These are phyloP conservation scores for Trichosporon ovoides DNA, from an alignment of 1,284 basidiomycete species.

Conservation along the genomic window DNA sequence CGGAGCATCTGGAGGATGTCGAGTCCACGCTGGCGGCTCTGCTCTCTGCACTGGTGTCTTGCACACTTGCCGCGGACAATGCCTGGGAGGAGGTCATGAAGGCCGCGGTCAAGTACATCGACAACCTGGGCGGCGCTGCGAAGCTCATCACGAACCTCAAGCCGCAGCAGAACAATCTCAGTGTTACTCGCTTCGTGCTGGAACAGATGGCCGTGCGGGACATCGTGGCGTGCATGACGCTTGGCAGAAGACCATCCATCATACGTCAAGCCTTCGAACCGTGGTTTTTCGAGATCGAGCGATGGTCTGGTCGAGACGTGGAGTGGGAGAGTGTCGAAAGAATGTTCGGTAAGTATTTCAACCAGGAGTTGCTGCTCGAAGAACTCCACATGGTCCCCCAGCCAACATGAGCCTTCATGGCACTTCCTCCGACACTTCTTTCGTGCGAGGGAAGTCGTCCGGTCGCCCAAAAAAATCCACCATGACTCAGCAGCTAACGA, in stretches of 20 bases:
- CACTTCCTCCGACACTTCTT: too few species aligned
- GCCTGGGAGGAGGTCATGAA: conserved; percentile 43
- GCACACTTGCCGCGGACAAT: conserved; percentile 40
- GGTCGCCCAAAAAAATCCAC: too few species aligned
- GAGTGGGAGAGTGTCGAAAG: conserved; percentile 44
- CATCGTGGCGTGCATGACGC: conserved; percentile 44
- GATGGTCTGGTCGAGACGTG: conserved; percentile 30
- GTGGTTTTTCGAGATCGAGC: conserved; percentile 45
- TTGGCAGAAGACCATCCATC: conserved; percentile 36
- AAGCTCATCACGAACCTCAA: conserved; percentile 32
- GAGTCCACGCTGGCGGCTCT: conserved; percentile 38
- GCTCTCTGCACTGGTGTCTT: conserved; percentile 37
- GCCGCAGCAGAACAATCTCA: conserved; percentile 23
- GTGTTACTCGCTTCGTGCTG: conserved; percentile 36
- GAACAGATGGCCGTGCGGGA: conserved; percentile 45
- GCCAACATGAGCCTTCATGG: too few species aligned
- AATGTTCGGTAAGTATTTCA: conserved; percentile 35
- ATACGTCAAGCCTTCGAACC: conserved; percentile 39
- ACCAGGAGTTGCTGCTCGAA: neutral
- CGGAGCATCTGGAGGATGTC: conserved; percentile 26
- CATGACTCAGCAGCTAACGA: neutral
- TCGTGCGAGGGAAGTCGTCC: too few species aligned
- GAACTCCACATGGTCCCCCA: too few species aligned
- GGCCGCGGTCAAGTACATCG: conserved; percentile 32
- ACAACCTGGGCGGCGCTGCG: conserved; percentile 37